These are phyloP conservation scores for Persicaria tinctoria DNA, from an alignment of 148 eudicot species.

Conservation along the genomic window DNA sequence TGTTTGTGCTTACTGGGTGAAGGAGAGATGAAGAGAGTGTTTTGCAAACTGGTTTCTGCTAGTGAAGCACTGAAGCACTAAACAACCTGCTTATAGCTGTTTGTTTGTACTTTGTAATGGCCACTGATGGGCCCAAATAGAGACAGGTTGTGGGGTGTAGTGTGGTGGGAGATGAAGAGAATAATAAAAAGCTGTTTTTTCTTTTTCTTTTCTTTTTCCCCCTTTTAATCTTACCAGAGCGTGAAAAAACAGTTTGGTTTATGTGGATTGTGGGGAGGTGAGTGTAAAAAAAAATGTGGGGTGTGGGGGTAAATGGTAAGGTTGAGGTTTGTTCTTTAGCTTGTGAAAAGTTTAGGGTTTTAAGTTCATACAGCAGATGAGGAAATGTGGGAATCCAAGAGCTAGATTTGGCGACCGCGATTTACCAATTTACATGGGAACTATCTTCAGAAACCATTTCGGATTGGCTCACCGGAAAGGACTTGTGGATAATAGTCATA, in stretches of 20 bases:
- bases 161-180: constrained; percentile 10
- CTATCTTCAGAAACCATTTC: too few species aligned
- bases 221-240: background rate
- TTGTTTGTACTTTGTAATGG: constrained; percentile 11
- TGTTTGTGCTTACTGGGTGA: background rate
- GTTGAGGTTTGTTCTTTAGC: background rate
- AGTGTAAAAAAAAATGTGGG: background rate
- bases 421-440: too few species aligned
- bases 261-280: background rate
- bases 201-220: background rate
- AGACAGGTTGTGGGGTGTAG: constrained; percentile 7
- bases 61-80: background rate
- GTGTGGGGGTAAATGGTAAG: background rate
- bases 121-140: constrained; percentile 10
- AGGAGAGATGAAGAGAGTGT: background rate
- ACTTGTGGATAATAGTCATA: too few species aligned
- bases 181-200: constrained; percentile 11
- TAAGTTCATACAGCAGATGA: too few species aligned
- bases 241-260: background rate
- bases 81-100: constrained; percentile 4
- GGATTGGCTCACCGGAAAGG: too few species aligned
- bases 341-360: too few species aligned
- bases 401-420: too few species aligned
- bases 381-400: too few species aligned
- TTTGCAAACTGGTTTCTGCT: background rate